Evolutionary conservation across 495 filamentous ascomycete genomes (phyloP).

Genomic region (Pseudomonodictys pantanalensis): DNA sequence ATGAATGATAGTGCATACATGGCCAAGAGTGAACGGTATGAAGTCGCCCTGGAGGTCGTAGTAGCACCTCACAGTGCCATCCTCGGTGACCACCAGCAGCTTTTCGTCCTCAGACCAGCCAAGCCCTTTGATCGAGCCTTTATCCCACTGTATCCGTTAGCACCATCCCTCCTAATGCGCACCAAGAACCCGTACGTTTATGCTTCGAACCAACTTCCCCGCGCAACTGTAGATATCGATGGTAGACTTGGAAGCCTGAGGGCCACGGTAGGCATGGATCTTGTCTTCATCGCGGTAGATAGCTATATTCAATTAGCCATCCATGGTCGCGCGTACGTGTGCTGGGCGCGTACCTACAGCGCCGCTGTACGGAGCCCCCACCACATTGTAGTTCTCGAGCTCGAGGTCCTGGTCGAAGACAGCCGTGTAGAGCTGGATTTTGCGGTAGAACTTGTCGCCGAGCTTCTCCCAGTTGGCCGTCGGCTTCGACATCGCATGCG

Average conservation of each 20-base stretch:
- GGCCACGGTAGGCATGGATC: constrained; percentile 69
- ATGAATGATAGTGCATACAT: constrained; percentile 51
- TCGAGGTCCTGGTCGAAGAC: constrained; percentile 90
- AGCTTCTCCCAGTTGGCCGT: constrained; percentile 91
- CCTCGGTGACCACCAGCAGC: constrained; percentile 80
- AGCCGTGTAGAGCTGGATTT: constrained; percentile 83
- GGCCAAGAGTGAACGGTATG: constrained; percentile 89
- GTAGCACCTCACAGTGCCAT: constrained; percentile 89
- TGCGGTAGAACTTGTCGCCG: constrained; percentile 90
- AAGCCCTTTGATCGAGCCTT: constrained; percentile 80
- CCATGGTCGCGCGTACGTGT: neutral
- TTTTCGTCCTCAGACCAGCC: constrained; percentile 98
- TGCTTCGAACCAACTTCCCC: constrained; percentile 73
- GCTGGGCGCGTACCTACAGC: constrained; percentile 68
- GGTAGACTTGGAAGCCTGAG: constrained; percentile 69
- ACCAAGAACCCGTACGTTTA: constrained; percentile 51
- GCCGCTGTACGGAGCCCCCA: constrained; percentile 90
- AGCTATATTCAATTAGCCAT: constrained; percentile 50
- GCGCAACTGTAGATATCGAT: constrained; percentile 95
- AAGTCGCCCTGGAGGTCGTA: constrained; percentile 91
- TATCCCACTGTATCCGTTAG: constrained; percentile 69
- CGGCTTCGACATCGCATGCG: constrained; percentile 53
- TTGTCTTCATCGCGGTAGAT: constrained; percentile 86
- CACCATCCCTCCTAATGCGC: neutral
- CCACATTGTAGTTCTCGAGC: constrained; percentile 89